Conservation (phyloP, 371 early-diverging fungal species). For the Mucor saturninus region DNA sequence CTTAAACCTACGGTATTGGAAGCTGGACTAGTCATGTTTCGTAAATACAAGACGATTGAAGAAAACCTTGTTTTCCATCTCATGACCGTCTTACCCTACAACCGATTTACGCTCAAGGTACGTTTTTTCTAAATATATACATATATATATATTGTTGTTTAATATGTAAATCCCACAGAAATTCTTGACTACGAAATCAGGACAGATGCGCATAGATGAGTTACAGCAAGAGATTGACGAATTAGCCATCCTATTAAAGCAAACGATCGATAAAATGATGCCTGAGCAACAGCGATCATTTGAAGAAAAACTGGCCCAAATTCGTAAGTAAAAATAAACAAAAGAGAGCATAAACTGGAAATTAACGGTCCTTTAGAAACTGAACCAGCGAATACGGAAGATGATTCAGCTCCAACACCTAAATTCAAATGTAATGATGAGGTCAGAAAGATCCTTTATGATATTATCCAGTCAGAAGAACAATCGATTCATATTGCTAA, state of each 20-base stretch:
- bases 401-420: slow-evolving; percentile 7
- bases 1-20: slow-evolving; percentile 52
- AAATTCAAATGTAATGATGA: slow-evolving; percentile 46
- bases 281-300: slow-evolving; percentile 39
- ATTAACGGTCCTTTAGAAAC: neutral
- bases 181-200: slow-evolving; percentile 48
- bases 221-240: slow-evolving; percentile 44
- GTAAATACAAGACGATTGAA: slow-evolving; percentile 42
- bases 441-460: slow-evolving; percentile 36
- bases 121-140: neutral
- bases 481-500: slow-evolving; percentile 32
- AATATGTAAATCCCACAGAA: slow-evolving; percentile 28
- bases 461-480: slow-evolving; percentile 45
- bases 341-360: neutral
- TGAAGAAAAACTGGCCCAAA: slow-evolving; percentile 30
- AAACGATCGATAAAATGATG: slow-evolving; percentile 42
- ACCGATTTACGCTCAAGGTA: slow-evolving; percentile 57
- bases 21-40: slow-evolving; percentile 46
- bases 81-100: slow-evolving; percentile 59
- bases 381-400: slow-evolving; percentile 3
- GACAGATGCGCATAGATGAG: slow-evolving; percentile 42
- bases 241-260: slow-evolving; percentile 31
- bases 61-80: slow-evolving; percentile 49
- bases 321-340: slow-evolving; percentile 18
- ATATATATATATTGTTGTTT: too few relatives aligned